Evolutionary conservation across 768 basidiomycete species (phyloP), one percentile per base, ranked within the genome.

Genomic region (Boletellus ananas): DNA sequence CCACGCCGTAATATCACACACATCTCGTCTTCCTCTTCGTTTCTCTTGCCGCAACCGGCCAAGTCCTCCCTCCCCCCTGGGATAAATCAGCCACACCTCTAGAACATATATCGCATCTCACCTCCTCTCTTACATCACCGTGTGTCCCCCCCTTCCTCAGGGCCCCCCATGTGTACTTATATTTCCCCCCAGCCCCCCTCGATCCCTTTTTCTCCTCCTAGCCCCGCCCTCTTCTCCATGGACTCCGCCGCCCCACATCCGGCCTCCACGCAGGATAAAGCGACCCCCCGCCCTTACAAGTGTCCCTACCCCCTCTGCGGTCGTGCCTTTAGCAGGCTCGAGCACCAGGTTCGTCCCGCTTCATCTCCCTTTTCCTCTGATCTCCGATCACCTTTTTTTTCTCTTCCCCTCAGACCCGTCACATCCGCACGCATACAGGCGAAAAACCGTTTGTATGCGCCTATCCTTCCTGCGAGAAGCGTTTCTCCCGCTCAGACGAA

Each of bases 401-500:
- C 4, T 25, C 23, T 6, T 23, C 6, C 53, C 36, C 33, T 0
- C 68, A 98, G 91, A 99, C 95, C 17, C 87, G 95, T 55, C 95
- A 99, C 65, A 96, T 97, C 47, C 87, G 95, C 52, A 99, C 94
- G 0, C 95, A 99, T 69, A 99, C 95, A 0, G 95, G 95, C 62
- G 95, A 99, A 72, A 97, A 96, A 60, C 95, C 95, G 3, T 97
- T 97, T 61, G 79, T 82, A 18, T 99, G 95, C 79, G 85, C 83
- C 2, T 90, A 85, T 67, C 84, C 90, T 4, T 81, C 84, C n/a
- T 99, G 95, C 79, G 94, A 96, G 70, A 99, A 98, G 69, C 87
- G 94, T 6, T 99, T 99, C 70, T 94, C 91, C 16, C 85, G 95
- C 51, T 93, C 91, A n/a, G 95, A 99, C 75, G 95, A 99, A 71